A percentile compares a stretch with the other conserved stretches of the same genome.
These are phyloP conservation scores for Oryza officinalis DNA, from an alignment of 176 grass and related monocot genomes.

Conservation along the genomic window DNA sequence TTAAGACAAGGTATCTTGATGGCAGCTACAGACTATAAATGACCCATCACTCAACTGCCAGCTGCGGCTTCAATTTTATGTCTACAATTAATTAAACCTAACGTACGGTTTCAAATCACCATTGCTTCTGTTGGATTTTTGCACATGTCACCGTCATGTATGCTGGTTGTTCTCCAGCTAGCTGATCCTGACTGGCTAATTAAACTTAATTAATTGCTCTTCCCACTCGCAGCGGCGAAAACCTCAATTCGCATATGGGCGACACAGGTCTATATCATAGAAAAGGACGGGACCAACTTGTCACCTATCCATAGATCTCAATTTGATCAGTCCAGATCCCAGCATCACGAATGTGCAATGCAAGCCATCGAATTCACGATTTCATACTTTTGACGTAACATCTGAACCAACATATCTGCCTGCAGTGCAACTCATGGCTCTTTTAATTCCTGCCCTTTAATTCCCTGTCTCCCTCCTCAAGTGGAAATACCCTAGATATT, in stretches of 20 bases:
- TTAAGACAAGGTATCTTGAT: neutral
- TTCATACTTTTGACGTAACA: conserved; percentile 37
- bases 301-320: conserved; percentile 29
- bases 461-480: neutral
- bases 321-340: conserved; percentile 2
- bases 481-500: no score
- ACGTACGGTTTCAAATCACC: neutral
- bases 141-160: conserved; percentile 35
- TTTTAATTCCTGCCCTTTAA: neutral
- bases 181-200: conserved; percentile 15
- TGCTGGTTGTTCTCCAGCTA: conserved; percentile 45
- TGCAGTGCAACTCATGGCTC: neutral
- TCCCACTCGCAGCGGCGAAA: neutral
- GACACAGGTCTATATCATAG: conserved; percentile 14
- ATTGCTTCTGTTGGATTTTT: conserved; percentile 22
- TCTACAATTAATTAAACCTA: neutral
- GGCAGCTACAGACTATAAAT: conserved; percentile 6
- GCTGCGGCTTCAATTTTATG: neutral
- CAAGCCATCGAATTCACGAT: conserved; percentile 25
- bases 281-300: conserved; percentile 38
- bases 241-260: conserved; percentile 10
- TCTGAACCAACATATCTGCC: conserved; percentile 15
- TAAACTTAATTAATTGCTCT: conserved; percentile 14
- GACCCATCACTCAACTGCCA: neutral
- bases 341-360: neutral